phyloP scores from a whole-genome alignment of 2,329 filamentous ascomycete genomes.

The Aciculosporium take region DNA sequence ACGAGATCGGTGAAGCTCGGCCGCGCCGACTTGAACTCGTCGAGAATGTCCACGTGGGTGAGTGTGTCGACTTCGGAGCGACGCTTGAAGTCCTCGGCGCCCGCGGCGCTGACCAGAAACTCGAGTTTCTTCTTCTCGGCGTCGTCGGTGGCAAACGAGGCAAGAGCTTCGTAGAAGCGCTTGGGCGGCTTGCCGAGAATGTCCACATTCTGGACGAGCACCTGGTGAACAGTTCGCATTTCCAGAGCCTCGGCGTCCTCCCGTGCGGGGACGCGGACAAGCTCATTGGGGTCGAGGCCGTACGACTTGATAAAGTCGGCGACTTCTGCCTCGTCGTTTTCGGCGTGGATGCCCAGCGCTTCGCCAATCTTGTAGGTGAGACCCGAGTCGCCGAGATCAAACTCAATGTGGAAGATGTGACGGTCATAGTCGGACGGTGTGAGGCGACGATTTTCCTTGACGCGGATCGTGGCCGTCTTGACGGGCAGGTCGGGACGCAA shows the following conservation, averaged over 20 bases:
- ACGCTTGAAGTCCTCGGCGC: conserved; percentile 81
- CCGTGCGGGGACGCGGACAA: conserved; percentile 83
- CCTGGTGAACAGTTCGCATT: conserved; percentile 85
- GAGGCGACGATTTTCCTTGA: conserved; percentile 90
- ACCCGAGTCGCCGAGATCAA: conserved; percentile 81
- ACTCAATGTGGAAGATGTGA: conserved; percentile 99
- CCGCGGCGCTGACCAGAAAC: conserved; percentile 61
- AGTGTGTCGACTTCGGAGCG: conserved; percentile 81
- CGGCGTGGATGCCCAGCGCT: conserved; percentile 87
- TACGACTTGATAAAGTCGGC: conserved; percentile 82
- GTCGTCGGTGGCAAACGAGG: conserved; percentile 73
- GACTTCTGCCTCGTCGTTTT: conserved; percentile 73
- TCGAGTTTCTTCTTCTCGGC: conserved; percentile 69
- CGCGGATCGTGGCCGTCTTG: conserved; percentile 75
- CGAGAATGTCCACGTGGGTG: conserved; percentile 79
- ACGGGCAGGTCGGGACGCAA: conserved; percentile 76
- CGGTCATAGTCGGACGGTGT: conserved; percentile 83
- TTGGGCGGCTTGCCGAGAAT: conserved; percentile 95
- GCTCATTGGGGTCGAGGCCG: conserved; percentile 63
- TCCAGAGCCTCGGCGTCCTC: conserved; percentile 63
- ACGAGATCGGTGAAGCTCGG: conserved; percentile 80
- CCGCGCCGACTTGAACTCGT: conserved; percentile 80
- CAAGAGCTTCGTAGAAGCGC: conserved; percentile 88
- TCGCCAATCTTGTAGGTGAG: conserved; percentile 96
- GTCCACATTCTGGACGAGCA: conserved; percentile 81